A percentile compares a stretch with the other conserved stretches of the same genome.
Evolutionary conservation across 1,284 basidiomycete genomes (phyloP).

Genomic region (Mycosarcoma maydis): DNA sequence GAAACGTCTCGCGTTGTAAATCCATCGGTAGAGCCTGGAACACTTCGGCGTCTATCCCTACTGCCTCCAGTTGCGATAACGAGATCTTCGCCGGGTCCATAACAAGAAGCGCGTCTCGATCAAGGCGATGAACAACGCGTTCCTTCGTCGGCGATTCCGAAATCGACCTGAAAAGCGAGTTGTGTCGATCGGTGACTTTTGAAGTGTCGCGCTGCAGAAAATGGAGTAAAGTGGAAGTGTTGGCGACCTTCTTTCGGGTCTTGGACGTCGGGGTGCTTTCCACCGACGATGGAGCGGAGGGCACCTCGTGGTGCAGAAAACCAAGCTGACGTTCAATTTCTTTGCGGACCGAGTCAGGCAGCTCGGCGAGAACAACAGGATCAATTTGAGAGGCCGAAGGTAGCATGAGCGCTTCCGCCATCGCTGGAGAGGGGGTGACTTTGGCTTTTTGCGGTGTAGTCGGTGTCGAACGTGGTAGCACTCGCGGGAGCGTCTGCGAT

Average conservation of each 20-base stretch:
- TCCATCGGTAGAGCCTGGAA: constrained; percentile 52
- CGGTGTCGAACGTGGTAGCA: constrained; percentile 36
- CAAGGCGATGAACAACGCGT: constrained; percentile 23
- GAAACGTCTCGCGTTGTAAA: constrained; percentile 52
- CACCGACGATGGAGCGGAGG: constrained; percentile 15
- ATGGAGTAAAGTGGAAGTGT: constrained; percentile 10
- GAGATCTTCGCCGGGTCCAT: constrained; percentile 41
- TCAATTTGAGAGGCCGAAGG: constrained; percentile 63
- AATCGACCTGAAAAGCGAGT: constrained; percentile 23
- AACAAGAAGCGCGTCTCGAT: constrained; percentile 24
- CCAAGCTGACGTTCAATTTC: constrained; percentile 54
- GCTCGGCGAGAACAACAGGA: constrained; percentile 53
- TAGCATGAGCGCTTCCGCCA: constrained; percentile 38
- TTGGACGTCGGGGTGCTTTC: constrained; percentile 31
- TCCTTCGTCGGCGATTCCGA: constrained; percentile 41
- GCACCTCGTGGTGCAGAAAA: constrained; percentile 10
- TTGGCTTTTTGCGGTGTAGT: constrained; percentile 43
- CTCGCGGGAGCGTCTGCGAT: constrained; percentile 16
- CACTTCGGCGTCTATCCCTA: constrained; percentile 59
- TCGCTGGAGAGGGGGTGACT: constrained; percentile 18
- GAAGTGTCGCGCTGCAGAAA: constrained; percentile 11
- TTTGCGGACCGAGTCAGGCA: constrained; percentile 54
- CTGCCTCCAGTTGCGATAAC: constrained; percentile 14
- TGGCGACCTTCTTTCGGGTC: constrained; percentile 16
- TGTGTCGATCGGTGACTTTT: constrained; percentile 3